Conservation (phyloP, 768 basidiomycete species). For the Favolaschia claudopus region DNA sequence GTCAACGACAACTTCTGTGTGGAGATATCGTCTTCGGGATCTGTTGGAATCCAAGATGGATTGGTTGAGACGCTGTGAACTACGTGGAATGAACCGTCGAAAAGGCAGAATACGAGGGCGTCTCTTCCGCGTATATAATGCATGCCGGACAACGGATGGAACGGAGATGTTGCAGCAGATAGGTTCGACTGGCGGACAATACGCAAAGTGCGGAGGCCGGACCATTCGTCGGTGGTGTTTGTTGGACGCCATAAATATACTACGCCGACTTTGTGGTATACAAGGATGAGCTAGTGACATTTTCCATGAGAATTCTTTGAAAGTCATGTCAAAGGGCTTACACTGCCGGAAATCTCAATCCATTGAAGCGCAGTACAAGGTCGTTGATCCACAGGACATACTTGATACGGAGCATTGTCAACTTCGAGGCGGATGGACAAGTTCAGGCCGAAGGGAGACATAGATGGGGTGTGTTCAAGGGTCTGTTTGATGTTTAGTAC, state of each 20-base stretch:
- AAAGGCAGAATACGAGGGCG: conserved; percentile 61
- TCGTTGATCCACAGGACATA: conserved; percentile 49
- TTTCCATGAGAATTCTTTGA: neutral
- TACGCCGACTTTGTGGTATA: conserved; percentile 65
- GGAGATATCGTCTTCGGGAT: conserved; percentile 35
- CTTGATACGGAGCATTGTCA: conserved; percentile 33
- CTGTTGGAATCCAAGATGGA: conserved; percentile 49
- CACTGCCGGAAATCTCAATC: conserved; percentile 52
- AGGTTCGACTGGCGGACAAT: conserved; percentile 53
- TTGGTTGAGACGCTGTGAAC: conserved; percentile 57
- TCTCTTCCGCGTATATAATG: conserved; percentile 60
- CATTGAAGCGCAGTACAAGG: conserved; percentile 64
- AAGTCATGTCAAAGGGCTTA: conserved; percentile 35
- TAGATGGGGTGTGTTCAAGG: conserved; percentile 35
- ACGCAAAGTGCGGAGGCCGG: conserved; percentile 52
- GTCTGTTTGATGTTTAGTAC: conserved; percentile 61
- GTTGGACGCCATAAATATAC: conserved; percentile 63
- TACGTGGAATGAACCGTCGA: conserved; percentile 76
- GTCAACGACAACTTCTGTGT: conserved; percentile 55
- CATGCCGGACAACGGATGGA: conserved; percentile 68
- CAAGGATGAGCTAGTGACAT: conserved; percentile 62
- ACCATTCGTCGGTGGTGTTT: conserved; percentile 47
- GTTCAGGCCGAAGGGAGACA: conserved; percentile 39
- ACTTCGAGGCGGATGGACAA: conserved; percentile 44
- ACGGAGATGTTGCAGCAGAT: conserved; percentile 65